Conservation (phyloP, 805 yeast species). For the Wickerhamomyces xylosicus region DNA sequence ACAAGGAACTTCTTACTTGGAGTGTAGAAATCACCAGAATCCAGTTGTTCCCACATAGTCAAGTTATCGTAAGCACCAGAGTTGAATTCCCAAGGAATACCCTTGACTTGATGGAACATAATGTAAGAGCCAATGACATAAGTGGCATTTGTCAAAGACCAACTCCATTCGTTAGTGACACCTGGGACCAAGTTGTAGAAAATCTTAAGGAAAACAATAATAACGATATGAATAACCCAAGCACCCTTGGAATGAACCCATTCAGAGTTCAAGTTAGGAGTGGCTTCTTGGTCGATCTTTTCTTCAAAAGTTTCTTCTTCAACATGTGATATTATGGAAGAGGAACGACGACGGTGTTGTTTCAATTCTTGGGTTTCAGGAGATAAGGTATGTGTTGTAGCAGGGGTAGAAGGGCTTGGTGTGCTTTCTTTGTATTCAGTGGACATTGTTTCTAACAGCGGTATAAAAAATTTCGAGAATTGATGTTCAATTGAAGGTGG, state of each 20-base stretch:
- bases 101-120: slow-evolving; percentile 95
- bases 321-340: slow-evolving; percentile 83
- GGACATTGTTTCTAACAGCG: background rate
- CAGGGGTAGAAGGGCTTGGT: background rate
- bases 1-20: slow-evolving; percentile 90
- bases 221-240: slow-evolving; percentile 86
- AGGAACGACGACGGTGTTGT: slow-evolving; percentile 59
- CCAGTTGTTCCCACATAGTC: slow-evolving; percentile 98
- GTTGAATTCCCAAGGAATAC: slow-evolving; percentile 95
- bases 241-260: slow-evolving; percentile 98
- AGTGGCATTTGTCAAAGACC: slow-evolving; percentile 90
- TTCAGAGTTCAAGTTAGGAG: slow-evolving; percentile 85
- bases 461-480: too few relatives aligned
- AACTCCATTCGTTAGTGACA: slow-evolving; percentile 72
- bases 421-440: background rate
- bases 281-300: slow-evolving; percentile 79
- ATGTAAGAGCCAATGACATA: slow-evolving; percentile 87
- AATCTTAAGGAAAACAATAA: slow-evolving; percentile 63
- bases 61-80: slow-evolving; percentile 92
- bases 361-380: slow-evolving; percentile 9
- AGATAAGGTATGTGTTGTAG: slow-evolving; percentile 7
- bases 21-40: slow-evolving; percentile 92
- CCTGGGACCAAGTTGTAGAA: slow-evolving; percentile 75
- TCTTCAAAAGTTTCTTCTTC: slow-evolving; percentile 91
- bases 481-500: too few relatives aligned